phyloP scores from a whole-genome alignment of 1,139 yeast species.

The Hyphopichia fennica region DNA sequence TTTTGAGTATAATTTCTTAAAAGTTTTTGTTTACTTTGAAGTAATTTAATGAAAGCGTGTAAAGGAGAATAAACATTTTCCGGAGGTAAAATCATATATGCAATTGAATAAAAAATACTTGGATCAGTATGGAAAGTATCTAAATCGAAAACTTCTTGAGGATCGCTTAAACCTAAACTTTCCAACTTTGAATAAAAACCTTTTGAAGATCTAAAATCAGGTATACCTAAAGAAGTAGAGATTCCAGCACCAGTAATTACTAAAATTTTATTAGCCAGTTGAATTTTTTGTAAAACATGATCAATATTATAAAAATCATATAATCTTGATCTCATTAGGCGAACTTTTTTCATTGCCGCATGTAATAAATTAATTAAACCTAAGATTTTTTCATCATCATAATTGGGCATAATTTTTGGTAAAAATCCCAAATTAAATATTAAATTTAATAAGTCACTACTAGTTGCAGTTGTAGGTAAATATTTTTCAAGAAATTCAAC shows the following conservation, averaged over 20 bases:
- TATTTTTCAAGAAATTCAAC: constrained; percentile 56
- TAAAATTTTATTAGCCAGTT: constrained; percentile 59
- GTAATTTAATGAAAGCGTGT: constrained; percentile 74
- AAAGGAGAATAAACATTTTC: constrained; percentile 75
- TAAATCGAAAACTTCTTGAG: constrained; percentile 91
- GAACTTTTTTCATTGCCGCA: constrained; percentile 61
- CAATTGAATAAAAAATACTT: constrained; percentile 78
- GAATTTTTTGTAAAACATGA: constrained; percentile 56
- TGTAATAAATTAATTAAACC: constrained; percentile 53
- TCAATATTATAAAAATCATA: constrained; percentile 56
- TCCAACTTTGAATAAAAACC: constrained; percentile 80
- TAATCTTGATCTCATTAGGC: constrained; percentile 53
- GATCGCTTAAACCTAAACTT: constrained; percentile 77
- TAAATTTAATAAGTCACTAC: constrained; percentile 50
- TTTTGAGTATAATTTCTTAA: constrained; percentile 92
- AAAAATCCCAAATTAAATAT: constrained; percentile 54
- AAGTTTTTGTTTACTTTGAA: constrained; percentile 77
- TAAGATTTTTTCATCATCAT: constrained; percentile 43
- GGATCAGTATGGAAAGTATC: constrained; percentile 78
- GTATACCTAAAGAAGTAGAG: constrained; percentile 88
- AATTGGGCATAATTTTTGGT: constrained; percentile 41
- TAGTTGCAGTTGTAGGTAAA: constrained; percentile 58
- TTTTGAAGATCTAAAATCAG: constrained; percentile 88
- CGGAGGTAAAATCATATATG: constrained; percentile 85
- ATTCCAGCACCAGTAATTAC: constrained; percentile 97